Base-by-base conservation (phyloP, 495 filamentous ascomycete genomes). In the Talaromyces proteolyticus region DNA sequence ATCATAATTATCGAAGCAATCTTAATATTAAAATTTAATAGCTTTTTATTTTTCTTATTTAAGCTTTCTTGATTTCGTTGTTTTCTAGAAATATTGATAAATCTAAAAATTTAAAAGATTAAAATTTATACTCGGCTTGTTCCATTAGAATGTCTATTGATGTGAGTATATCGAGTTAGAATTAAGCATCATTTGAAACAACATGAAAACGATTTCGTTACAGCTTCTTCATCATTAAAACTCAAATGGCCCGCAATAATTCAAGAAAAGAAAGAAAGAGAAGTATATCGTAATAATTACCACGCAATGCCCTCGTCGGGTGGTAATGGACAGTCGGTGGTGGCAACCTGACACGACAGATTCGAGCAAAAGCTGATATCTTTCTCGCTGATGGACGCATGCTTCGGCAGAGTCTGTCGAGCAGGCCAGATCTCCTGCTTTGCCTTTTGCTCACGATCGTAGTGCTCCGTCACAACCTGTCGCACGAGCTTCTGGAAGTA, bases 361-460 rank as follows among this genome's bases (percentile, higher is more conserved):
- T 59, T 61, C 6, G 57, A 48, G 42, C 69, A 74, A 37, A 75
- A 75, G 12, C 67, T 58, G 43, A 69, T 46, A 41, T 75, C 72
- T 7, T 65, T 57, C 49, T 65, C 53, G 36, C 60, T 72, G 16
- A 55, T 56, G 6, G 47, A 18, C 1, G 64, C 68, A 16, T 48
- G 55, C 16, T 38, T 43, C 16, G 69, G 68, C 22, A 71, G 41
- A 6, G 38, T 54, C 53, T 74, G 73, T 19, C 68, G 62, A 3
- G 76, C 75, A 8, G 77, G 77, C 73, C 74, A 79, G 39, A 76
- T 64, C 57, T 77, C 64, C 34, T 59, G 37, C 18, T 62, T 59
- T 2, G 54, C 61, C 23, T 61, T 54, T 47, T 74, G 56, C 51
- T 80, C 77, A 3, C 55, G 54, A 47, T 69, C 50, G 40, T 59